Percentiles rank a stretch among this genome's conserved stretches.
These are phyloP conservation scores for Obelidium mucronatum DNA, from an alignment of 192 early-diverging fungal genomes.

Conservation along the genomic window DNA sequence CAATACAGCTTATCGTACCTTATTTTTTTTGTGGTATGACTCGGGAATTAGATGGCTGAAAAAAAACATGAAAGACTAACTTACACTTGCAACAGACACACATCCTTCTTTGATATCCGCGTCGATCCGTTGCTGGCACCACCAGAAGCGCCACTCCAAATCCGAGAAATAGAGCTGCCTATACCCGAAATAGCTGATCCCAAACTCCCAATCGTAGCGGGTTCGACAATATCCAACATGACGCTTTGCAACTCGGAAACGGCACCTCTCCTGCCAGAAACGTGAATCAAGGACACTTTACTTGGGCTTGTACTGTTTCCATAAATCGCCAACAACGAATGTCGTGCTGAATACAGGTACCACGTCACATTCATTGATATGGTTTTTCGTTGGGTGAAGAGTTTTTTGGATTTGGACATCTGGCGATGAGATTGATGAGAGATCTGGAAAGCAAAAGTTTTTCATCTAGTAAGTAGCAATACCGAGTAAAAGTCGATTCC, in stretches of 20 bases:
- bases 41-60: not conserved
- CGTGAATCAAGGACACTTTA: not conserved
- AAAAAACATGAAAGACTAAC: not conserved
- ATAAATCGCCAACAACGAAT: slow-evolving; percentile 27
- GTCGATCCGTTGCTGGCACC: not conserved
- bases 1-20: slow-evolving; percentile 35
- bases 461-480: no score
- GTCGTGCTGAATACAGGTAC: slow-evolving; percentile 25
- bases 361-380: slow-evolving; percentile 15
- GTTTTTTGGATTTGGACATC: slow-evolving; percentile 29
- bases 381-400: slow-evolving; percentile 17
- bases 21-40: no score
- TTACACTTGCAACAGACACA: slow-evolving; percentile 22
- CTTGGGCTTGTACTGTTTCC: not conserved
- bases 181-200: not conserved
- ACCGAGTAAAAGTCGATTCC: slow-evolving; percentile 39
- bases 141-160: not conserved
- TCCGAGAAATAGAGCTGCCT: not conserved
- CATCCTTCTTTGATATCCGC: not conserved
- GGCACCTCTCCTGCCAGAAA: not conserved
- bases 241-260: not conserved
- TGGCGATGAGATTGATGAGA: slow-evolving; percentile 6
- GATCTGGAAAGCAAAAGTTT: not conserved
- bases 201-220: not conserved
- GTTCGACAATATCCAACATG: not conserved